A percentile compares a stretch with the other conserved stretches of the same genome.
phyloP scores from a whole-genome alignment of 2,329 filamentous ascomycete species.

The Dothistroma pini region DNA sequence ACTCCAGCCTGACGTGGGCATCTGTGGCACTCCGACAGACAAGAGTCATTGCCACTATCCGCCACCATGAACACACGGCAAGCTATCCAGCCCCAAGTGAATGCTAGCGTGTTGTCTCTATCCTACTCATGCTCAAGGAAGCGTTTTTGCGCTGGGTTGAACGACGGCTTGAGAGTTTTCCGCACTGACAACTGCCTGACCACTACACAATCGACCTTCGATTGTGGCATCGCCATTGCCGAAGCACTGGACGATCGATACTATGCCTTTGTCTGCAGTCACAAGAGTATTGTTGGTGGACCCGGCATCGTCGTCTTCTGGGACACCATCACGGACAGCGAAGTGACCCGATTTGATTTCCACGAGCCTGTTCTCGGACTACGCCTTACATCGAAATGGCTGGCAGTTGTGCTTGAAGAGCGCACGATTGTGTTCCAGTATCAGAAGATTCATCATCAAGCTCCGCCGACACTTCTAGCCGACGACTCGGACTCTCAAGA shows the following conservation, averaged over 20 bases:
- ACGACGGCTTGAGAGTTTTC: conserved; percentile 68
- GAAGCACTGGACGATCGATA: conserved; percentile 49
- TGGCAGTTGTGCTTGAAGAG: conserved; percentile 66
- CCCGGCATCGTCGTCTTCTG: conserved; percentile 57
- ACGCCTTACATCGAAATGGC: conserved; percentile 68
- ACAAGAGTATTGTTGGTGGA: conserved; percentile 46
- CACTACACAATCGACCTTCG: conserved; percentile 23
- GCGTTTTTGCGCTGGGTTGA: conserved; percentile 82
- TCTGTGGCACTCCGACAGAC: neutral
- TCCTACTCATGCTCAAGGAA: conserved; percentile 82
- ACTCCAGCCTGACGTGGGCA: too few species aligned
- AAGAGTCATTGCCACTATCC: neutral
- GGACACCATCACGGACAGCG: conserved; percentile 78
- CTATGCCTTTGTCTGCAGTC: conserved; percentile 83
- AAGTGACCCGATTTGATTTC: conserved; percentile 72
- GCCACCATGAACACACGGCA: conserved; percentile 79
- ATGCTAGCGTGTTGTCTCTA: conserved; percentile 73
- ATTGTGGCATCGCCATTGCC: conserved; percentile 29
- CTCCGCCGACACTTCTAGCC: conserved; percentile 50
- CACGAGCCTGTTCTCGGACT: conserved; percentile 77
- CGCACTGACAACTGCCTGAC: conserved; percentile 36
- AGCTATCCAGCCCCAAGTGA: conserved; percentile 72
- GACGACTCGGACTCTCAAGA: conserved; percentile 13
- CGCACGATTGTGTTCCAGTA: conserved; percentile 33
- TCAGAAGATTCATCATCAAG: conserved; percentile 20